phyloP scores from a whole-genome alignment of 2,329 filamentous ascomycete species.

The Cadophora malorum region DNA sequence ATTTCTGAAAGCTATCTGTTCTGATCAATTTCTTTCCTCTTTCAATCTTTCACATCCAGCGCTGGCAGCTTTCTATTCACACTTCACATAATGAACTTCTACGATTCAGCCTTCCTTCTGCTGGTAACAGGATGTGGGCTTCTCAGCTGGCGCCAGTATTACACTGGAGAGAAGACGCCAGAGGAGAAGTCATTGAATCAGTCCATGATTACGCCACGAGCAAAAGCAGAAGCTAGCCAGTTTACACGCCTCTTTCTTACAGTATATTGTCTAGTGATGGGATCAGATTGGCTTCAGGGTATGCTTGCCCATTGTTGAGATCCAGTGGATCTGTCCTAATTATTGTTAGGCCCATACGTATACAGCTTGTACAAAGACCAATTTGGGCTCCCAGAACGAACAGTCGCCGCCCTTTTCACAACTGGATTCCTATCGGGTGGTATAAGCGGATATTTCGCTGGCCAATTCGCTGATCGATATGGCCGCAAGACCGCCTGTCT shows the following conservation, averaged over 20 bases:
- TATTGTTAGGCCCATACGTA: conserved; percentile 42
- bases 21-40: conserved; percentile 2
- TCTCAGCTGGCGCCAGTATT: conserved; percentile 42
- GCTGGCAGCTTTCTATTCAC: conserved; percentile 16
- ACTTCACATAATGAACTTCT: conserved; percentile 37
- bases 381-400: conserved; percentile 41
- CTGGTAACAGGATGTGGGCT: conserved; percentile 39
- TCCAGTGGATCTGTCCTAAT: neutral
- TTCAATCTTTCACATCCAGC: conserved; percentile 15
- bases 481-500: conserved; percentile 58
- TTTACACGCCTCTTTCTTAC: conserved; percentile 47
- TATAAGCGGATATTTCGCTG: conserved; percentile 44
- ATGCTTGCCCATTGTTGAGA: conserved; percentile 35
- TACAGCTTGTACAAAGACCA: conserved; percentile 46
- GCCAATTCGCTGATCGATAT: conserved; percentile 43
- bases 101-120: conserved; percentile 38
- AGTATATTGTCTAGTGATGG: conserved; percentile 58
- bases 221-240: conserved; percentile 39
- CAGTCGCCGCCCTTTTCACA: conserved; percentile 44
- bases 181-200: conserved; percentile 33
- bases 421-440: conserved; percentile 45
- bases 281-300: conserved; percentile 60
- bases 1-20: neutral
- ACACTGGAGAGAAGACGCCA: conserved; percentile 27
- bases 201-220: conserved; percentile 34